A percentile compares a stretch with the other conserved stretches of the same genome.
phyloP scores from a whole-genome alignment of 140 eudicot species.

The Oenanthe javanica region DNA sequence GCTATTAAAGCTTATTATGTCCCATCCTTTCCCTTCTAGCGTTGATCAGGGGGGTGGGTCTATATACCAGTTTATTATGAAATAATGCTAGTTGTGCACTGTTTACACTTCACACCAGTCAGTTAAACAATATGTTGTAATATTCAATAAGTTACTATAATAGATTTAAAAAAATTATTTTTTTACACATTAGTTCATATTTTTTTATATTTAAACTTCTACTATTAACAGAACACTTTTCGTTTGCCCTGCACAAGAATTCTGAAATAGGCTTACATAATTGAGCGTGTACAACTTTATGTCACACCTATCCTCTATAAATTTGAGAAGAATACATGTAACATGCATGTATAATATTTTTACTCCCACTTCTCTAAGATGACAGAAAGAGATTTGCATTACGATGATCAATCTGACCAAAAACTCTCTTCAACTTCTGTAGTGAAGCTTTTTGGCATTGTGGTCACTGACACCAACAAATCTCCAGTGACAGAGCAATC shows the following conservation, averaged over 20 bases:
- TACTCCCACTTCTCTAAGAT: background rate
- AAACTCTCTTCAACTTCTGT: conserved; percentile 35
- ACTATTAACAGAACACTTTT: background rate
- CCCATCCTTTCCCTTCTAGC: conserved; percentile 18
- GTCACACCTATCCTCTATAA: background rate
- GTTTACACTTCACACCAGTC: background rate
- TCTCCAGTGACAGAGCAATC: conserved; percentile 26
- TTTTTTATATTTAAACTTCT: too few species aligned
- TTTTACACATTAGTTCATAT: too few species aligned
- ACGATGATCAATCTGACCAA: conserved; percentile 8
- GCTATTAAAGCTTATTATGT: conserved; percentile 1
- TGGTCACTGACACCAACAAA: conserved; percentile 25
- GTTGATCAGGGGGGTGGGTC: background rate
- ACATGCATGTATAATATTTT: background rate
- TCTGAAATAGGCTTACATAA: too few species aligned
- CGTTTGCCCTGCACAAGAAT: too few species aligned
- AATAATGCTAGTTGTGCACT: background rate
- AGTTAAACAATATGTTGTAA: too few species aligned
- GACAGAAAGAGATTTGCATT: conserved; percentile 19
- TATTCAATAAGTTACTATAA: too few species aligned
- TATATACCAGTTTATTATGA: background rate
- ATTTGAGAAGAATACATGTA: background rate
- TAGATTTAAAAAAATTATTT: too few species aligned
- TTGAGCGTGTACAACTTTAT: background rate
- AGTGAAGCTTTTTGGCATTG: conserved; percentile 61